Base-by-base conservation (phyloP, 2,329 filamentous ascomycete genomes). In the Botryosphaeria dothidea region DNA sequence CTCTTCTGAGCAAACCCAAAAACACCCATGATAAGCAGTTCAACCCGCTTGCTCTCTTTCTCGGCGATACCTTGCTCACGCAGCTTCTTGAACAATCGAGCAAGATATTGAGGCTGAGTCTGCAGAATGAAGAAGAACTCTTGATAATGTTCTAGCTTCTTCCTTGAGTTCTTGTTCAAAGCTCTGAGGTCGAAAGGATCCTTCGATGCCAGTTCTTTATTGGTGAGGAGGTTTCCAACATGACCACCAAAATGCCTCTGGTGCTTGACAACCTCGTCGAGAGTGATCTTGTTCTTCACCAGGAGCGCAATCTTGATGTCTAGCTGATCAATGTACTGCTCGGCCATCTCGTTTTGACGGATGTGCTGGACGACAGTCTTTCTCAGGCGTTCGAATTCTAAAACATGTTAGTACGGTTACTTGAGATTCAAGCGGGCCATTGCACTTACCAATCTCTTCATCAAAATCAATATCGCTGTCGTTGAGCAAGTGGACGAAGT, bases 401-500 rank as follows among this genome's bases (percentile, higher is more conserved):
- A 7, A 6, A 2, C 19, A 2, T 19, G 62, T 64, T n/a, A 64
- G 51, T 25, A n/a, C 15, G 5, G 7, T 19, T 15, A 7, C 5
- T 7, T 9, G 9, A 19, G 11, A 31, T 4, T 7, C 2, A 6
- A 5, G 15, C 11, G 62, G 8, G 23, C 25, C 9, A 2, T 27
- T 41, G 9, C 11, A 67, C 76, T 69, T 74, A 80, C 78, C 79
- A 60, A 99, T 90, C 76, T 99, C 95, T 76, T 98, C 94, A 74
- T 99, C 96, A 79, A 99, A 99, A 75, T 99, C 95, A 72, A 99
- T 97, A 74, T 97, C 94, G 72, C 93, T 98, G 78, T 99, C 95
- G 73, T 98, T 99, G 65, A 99, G 88, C 41, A 99, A 84, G 77
- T 99, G 95, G 2, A 99, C 93, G 75, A 99, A 99, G 75, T 96